Evolutionary conservation across 2,329 filamentous ascomycete genomes (phyloP).

Genomic region (Erysiphe neolycopersici): DNA sequence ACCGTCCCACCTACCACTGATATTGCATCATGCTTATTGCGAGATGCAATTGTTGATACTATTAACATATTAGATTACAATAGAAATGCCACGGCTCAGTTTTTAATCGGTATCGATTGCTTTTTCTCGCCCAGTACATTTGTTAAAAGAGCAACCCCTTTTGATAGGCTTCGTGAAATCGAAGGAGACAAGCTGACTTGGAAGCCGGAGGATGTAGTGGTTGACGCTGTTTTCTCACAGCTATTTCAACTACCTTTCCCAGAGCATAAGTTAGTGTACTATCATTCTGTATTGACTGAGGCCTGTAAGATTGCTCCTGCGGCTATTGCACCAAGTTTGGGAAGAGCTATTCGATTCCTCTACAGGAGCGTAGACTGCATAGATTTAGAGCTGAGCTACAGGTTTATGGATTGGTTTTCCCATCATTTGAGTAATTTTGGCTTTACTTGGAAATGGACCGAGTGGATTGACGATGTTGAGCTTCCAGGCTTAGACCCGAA

Average conservation of each 20-base stretch:
- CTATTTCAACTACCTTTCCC: slow-evolving; percentile 65
- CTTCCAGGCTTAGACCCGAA: slow-evolving; percentile 55
- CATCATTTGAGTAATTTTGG: slow-evolving; percentile 98
- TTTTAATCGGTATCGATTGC: slow-evolving; percentile 79
- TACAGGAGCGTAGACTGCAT: slow-evolving; percentile 61
- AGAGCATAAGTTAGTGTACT: slow-evolving; percentile 89
- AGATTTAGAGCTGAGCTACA: slow-evolving; percentile 63
- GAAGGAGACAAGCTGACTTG: slow-evolving; percentile 45
- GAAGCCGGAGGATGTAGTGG: slow-evolving; percentile 92
- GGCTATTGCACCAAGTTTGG: slow-evolving; percentile 84
- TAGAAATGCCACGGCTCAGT: slow-evolving; percentile 61
- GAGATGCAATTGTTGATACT: slow-evolving; percentile 70
- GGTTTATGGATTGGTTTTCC: slow-evolving; percentile 93
- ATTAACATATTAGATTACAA: slow-evolving; percentile 91
- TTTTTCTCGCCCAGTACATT: slow-evolving; percentile 82
- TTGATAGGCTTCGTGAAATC: slow-evolving; percentile 58
- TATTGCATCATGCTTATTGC: slow-evolving; percentile 58
- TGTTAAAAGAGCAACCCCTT: slow-evolving; percentile 74
- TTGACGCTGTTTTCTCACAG: slow-evolving; percentile 95
- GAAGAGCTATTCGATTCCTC: slow-evolving; percentile 72
- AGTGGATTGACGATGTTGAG: slow-evolving; percentile 75
- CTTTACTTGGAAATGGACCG: slow-evolving; percentile 97
- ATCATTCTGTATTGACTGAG: slow-evolving; percentile 83
- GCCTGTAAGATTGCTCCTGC: slow-evolving; percentile 87
- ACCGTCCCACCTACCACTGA: slow-evolving; percentile 57